phyloP scores from a whole-genome alignment of 148 eudicot species.

The Nepenthes gracilis region DNA sequence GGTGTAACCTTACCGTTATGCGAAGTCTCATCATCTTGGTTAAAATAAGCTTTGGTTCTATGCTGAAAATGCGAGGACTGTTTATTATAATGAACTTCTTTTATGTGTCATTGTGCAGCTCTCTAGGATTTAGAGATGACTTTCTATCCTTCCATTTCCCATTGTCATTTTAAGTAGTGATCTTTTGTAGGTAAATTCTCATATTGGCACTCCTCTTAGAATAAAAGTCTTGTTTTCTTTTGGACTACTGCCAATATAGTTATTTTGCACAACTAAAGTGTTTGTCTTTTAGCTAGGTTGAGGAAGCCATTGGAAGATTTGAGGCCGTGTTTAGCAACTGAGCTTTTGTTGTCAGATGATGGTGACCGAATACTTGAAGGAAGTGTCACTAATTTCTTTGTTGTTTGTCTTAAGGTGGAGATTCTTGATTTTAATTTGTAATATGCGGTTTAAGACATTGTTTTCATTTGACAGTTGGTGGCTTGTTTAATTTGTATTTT shows the following conservation, averaged over 20 bases:
- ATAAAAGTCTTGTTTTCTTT: background rate
- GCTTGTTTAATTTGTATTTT: background rate
- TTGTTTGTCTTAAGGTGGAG: conserved; percentile 64
- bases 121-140: too few relatives aligned
- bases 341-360: conserved; percentile 68
- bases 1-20: too few relatives aligned
- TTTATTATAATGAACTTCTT: too few relatives aligned
- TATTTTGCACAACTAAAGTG: conserved; percentile 8
- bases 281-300: conserved; percentile 41
- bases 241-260: background rate
- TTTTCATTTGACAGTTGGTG: background rate
- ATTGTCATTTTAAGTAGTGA: background rate
- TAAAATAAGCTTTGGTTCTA: too few relatives aligned
- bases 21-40: too few relatives aligned
- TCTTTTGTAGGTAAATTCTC: background rate
- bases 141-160: too few relatives aligned
- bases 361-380: conserved; percentile 87
- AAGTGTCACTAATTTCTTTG: conserved; percentile 70
- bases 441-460: background rate
- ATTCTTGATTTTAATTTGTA: background rate
- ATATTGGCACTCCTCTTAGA: background rate
- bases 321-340: conserved; percentile 64
- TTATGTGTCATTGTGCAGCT: too few relatives aligned
- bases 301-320: conserved; percentile 76
- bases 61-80: too few relatives aligned